Percentiles rank a stretch among this genome's conserved stretches.
phyloP scores from a whole-genome alignment of 2,329 filamentous ascomycete genomes.

The Helotiales sp. region DNA sequence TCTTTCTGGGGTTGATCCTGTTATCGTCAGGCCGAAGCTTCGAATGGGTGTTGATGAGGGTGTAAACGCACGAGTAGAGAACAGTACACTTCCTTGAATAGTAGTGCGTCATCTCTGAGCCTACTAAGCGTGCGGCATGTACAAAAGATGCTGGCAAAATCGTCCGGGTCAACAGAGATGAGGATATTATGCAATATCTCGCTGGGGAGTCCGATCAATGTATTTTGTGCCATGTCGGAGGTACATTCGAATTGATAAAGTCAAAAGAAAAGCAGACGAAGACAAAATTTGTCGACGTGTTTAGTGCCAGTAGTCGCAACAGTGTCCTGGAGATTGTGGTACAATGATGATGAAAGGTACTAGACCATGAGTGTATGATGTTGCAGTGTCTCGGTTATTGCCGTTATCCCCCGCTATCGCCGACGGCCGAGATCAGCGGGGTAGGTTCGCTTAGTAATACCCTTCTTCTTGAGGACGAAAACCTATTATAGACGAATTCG shows the following conservation, averaged over 20 bases:
- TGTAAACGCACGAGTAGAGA: constrained; percentile 49
- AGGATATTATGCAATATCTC: constrained; percentile 67
- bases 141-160: constrained; percentile 52
- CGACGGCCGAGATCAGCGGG: not conserved
- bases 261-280: too few species aligned
- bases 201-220: constrained; percentile 41
- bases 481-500: too few species aligned
- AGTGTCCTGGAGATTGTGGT: too few species aligned
- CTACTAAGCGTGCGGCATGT: constrained; percentile 54
- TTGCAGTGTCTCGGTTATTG: not conserved
- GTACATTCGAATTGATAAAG: not conserved
- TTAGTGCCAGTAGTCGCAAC: too few species aligned
- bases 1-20: constrained; percentile 10
- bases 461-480: too few species aligned
- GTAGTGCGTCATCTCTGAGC: constrained; percentile 57
- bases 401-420: not conserved
- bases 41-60: constrained; percentile 1
- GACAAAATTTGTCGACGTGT: too few species aligned
- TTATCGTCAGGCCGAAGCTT: not conserved
- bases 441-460: too few species aligned
- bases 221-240: not conserved
- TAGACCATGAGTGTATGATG: not conserved
- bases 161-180: constrained; percentile 52
- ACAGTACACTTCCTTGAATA: constrained; percentile 65
- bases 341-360: too few species aligned